phyloP scores from a whole-genome alignment of 352 stramenopile species.

The Pythium guiyangense region DNA sequence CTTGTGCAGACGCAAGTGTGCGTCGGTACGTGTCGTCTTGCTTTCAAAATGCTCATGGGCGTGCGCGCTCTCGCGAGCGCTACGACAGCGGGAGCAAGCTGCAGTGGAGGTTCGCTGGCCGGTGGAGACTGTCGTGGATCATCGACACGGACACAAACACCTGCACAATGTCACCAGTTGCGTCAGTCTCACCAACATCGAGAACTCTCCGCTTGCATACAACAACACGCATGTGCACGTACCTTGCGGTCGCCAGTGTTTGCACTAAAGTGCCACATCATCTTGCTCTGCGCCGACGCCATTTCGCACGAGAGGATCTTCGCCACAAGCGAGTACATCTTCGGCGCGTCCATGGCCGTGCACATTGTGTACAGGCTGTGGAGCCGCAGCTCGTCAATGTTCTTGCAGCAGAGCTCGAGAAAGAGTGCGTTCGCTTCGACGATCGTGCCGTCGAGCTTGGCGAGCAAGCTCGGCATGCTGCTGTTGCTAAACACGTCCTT shows the following conservation, averaged over 20 bases:
- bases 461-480: conserved; percentile 73
- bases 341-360: conserved; percentile 62
- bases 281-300: conserved; percentile 77
- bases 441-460: conserved; percentile 75
- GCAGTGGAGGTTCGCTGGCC: conserved; percentile 76
- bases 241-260: conserved; percentile 71
- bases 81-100: conserved; percentile 71
- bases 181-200: no score
- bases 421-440: conserved; percentile 79
- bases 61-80: neutral
- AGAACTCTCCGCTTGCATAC: no score
- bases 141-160: conserved; percentile 84
- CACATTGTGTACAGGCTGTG: conserved; percentile 83
- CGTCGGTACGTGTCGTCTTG: neutral
- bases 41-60: neutral
- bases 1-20: no score
- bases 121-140: conserved; percentile 72
- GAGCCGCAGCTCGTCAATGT: conserved; percentile 69
- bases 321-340: conserved; percentile 79
- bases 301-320: conserved; percentile 76
- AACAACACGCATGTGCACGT: conserved; percentile 8
- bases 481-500: conserved; percentile 68
- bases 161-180: conserved; percentile 13
- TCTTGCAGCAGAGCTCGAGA: conserved; percentile 74
- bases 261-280: conserved; percentile 75